Evolutionary conservation across 352 stramenopile species (phyloP), one percentile per base, ranked within the genome.

Genomic region (Phytophthora agathidicida): DNA sequence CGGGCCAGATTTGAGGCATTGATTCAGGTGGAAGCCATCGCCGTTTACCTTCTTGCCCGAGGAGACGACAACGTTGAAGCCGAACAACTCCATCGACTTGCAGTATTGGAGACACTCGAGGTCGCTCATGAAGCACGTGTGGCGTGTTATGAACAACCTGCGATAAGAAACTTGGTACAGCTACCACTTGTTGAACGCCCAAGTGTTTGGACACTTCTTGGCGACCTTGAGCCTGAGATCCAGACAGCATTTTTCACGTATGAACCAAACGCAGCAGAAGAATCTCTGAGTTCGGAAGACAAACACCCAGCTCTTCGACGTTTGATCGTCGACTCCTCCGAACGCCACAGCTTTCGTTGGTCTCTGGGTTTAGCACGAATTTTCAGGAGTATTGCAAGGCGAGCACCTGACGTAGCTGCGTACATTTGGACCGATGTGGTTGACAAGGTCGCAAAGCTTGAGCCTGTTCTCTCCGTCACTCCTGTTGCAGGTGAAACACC

Each of bases 361-460:
- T 83, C 84, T 9, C 44, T 75, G 7, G 67, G 58, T 41, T 54
- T 92, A 1, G 57, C 76, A 3, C 55, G 73, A 13, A 53, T 91
- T 0, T 89, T 84, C 36, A 47, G 52, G 7, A 65, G 60, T 3
- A 43, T 94, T 1, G 56, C 46, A n/a, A 56, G 57, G 3, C 65
- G 59, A 51, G 65, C 73, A 24, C 76, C 84, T 6, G 73, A 88
- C n/a, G 71, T 91, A 19, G 70, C 69, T 1, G 64, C 68, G 8
- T 89, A 83, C 60, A 85, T 92, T 47, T 94, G 82, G 82, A 49
- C 57, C 1, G 76, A 89, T 23, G 68, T 88, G 26, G 75, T 63
- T 36, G 78, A 89, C 49, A 89, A 85, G 7, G 67, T 89, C 7
- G 46, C 70, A 19, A 83, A 88, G 17, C 54, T 88, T 5, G 84